These are phyloP conservation scores for Eucalyptus pumila DNA, from an alignment of 345 rosid genomes.

Conservation along the genomic window DNA sequence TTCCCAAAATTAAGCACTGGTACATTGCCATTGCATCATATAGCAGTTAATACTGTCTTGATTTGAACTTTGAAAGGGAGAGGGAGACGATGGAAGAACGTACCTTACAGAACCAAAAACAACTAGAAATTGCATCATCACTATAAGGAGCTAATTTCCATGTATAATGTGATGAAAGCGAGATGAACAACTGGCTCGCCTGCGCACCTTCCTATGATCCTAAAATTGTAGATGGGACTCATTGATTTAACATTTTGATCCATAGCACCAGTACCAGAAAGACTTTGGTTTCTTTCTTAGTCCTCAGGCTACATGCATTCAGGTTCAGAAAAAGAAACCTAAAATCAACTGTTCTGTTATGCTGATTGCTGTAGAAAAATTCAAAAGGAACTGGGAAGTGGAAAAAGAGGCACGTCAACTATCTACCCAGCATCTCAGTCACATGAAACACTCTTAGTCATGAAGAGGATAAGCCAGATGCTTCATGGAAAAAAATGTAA, in stretches of 20 bases:
- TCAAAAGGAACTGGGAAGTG: not conserved
- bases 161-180: not conserved
- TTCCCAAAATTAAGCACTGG: not conserved
- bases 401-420: not conserved
- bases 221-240: not conserved
- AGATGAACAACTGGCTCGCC: not conserved
- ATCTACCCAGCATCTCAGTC: not conserved
- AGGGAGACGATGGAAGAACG: not conserved
- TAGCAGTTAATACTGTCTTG: not conserved
- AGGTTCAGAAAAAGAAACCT: not conserved
- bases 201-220: not conserved
- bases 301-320: not conserved
- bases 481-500: not conserved
- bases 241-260: not conserved
- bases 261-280: not conserved
- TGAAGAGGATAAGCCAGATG: not conserved
- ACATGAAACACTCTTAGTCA: no score
- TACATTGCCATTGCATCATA: not conserved
- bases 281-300: slow-evolving; percentile 2
- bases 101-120: not conserved
- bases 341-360: not conserved
- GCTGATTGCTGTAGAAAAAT: not conserved
- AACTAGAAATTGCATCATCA: not conserved
- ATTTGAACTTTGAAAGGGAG: not conserved
- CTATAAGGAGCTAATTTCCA: not conserved